phyloP scores from a whole-genome alignment of 805 yeast genomes.

The Metschnikowia borealis region DNA sequence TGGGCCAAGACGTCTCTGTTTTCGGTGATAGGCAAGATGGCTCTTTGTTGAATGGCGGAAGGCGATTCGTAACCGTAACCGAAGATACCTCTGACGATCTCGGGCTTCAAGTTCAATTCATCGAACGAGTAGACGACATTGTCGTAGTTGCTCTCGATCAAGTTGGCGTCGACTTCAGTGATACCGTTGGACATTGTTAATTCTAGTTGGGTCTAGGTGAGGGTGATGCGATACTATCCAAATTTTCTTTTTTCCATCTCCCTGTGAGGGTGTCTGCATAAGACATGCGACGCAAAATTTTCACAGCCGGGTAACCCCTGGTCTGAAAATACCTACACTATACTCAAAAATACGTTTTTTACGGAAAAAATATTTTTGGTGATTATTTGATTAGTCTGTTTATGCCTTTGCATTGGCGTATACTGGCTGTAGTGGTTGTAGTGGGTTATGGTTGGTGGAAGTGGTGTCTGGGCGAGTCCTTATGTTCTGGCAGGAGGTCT shows the following conservation, averaged over 20 bases:
- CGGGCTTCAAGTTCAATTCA: constrained; percentile 69
- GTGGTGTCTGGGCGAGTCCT: background rate
- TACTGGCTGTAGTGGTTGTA: too few species aligned
- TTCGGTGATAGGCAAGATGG: constrained; percentile 71
- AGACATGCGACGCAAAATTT: constrained; percentile 14
- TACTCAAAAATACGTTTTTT: too few species aligned
- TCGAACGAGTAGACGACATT: constrained; percentile 73
- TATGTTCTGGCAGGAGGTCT: background rate
- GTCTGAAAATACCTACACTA: background rate
- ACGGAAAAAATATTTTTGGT: background rate
- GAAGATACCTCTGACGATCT: constrained; percentile 69
- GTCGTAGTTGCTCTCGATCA: constrained; percentile 94
- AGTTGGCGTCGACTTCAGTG: constrained; percentile 74
- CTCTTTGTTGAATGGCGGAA: constrained; percentile 78
- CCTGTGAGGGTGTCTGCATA: constrained; percentile 10
- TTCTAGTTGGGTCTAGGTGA: constrained; percentile 4
- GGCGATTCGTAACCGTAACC: constrained; percentile 81
- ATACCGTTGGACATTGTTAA: constrained; percentile 60
- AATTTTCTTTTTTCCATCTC: constrained; percentile 10
- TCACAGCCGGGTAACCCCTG: constrained; percentile 19
- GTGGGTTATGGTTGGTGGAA: background rate
- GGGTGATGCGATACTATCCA: background rate
- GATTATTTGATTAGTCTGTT: too few species aligned
- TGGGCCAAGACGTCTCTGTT: constrained; percentile 76
- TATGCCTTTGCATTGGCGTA: too few species aligned